Base-by-base conservation (phyloP, 2,329 filamentous ascomycete genomes). In the Xylariomycetidae sp. region DNA sequence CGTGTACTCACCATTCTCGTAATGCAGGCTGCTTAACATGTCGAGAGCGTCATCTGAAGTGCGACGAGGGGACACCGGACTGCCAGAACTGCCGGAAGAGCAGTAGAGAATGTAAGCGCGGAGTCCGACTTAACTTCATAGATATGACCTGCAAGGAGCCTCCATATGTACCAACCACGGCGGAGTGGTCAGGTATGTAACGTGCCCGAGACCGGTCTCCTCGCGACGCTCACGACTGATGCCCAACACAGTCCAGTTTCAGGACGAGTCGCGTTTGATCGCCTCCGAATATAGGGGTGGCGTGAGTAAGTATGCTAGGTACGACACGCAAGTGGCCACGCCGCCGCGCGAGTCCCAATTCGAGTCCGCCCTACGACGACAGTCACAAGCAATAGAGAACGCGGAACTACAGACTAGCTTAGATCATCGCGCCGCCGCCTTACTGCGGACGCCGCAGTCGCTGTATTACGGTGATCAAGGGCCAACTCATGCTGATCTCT, bases 1-100 rank as follows among this genome's bases (percentile, higher is more conserved):
- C n/a, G n/a, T n/a, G n/a, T n/a, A n/a, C n/a, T n/a, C n/a, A n/a
- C n/a, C n/a, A n/a, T n/a, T n/a, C n/a, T n/a, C n/a, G n/a, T n/a
- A n/a, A n/a, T n/a, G n/a, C n/a, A 3, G 89, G 89, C 23, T 96
- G 89, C 57, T 65, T 95, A 45, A 96, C 89, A 3, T 96, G 89
- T 60, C 74, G 89, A 47, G 85, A 94, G 58, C 72, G 88, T 29
- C 89, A 95, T 66, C 67, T 95, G 32, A 95, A 95, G 60, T 95
- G 89, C 58, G 89, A 95, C 54, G 88, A 94, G 59, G 81, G 70
- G 5, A 50, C 62, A 4, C 74, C 73, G 5, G 64, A 70, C 20
- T 79, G 74, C 44, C 69, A 84, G 50, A 96, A 96, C 53, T 96
- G 90, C 62, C 77, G 79, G 38, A 96, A 94, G 63, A 92, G 89